phyloP scores from a whole-genome alignment of 2,329 filamentous ascomycete species.

The Epichloe brachyelytri region DNA sequence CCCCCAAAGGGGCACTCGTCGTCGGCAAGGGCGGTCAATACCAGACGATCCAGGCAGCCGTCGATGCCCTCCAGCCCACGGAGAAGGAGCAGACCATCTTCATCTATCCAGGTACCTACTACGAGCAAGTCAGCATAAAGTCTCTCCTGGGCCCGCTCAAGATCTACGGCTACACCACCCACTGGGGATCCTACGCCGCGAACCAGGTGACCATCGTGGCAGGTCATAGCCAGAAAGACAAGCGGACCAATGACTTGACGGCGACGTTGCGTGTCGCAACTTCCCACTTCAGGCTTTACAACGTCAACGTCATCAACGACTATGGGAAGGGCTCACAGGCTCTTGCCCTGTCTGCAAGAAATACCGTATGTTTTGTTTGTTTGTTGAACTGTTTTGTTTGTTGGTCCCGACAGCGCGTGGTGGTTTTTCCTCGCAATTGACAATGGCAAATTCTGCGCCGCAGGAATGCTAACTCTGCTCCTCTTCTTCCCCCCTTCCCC shows the following conservation, averaged over 20 bases:
- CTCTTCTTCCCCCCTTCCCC: too few species aligned
- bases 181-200: conserved; percentile 34
- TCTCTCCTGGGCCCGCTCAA: conserved; percentile 24
- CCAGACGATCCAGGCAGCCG: background rate
- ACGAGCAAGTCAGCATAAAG: background rate
- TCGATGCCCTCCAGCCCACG: background rate
- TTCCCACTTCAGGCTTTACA: conserved; percentile 44
- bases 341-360: conserved; percentile 26
- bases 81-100: conserved; percentile 1
- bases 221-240: conserved; percentile 21
- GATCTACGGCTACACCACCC: conserved; percentile 45
- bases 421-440: background rate
- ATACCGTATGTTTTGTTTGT: conserved; percentile 6
- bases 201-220: conserved; percentile 43
- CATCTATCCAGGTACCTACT: background rate
- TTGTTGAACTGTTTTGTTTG: too few species aligned
- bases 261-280: conserved; percentile 31
- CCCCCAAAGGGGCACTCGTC: background rate
- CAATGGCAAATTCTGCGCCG: background rate
- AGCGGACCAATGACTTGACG: conserved; percentile 39
- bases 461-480: background rate
- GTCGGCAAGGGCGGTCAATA: background rate
- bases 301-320: conserved; percentile 38
- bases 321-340: conserved; percentile 32
- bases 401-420: too few species aligned